A percentile compares a stretch with the other conserved stretches of the same genome.
These are phyloP conservation scores for Dryas alaskensis DNA, from an alignment of 306 rosid genomes.

Conservation along the genomic window DNA sequence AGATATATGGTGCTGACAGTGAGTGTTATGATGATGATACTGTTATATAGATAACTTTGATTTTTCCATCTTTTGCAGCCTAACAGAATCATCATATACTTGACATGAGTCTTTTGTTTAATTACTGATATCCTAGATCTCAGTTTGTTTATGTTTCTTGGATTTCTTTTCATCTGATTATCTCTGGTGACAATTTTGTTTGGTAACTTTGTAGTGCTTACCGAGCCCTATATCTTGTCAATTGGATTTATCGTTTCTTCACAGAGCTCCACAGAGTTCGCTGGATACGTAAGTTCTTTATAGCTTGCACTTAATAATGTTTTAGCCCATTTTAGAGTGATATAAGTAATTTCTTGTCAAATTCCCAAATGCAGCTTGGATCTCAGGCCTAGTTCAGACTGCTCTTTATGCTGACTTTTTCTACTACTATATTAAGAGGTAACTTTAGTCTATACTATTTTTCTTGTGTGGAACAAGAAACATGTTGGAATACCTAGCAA, in stretches of 20 bases:
- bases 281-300: slow-evolving; percentile 32
- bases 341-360: neutral
- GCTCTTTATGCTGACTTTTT: slow-evolving; percentile 43
- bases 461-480: neutral
- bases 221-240: slow-evolving; percentile 32
- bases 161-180: neutral
- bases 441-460: neutral
- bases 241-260: slow-evolving; percentile 41
- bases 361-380: slow-evolving; percentile 34
- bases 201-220: slow-evolving; percentile 22
- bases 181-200: slow-evolving; percentile 6
- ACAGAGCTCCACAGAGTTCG: slow-evolving; percentile 27
- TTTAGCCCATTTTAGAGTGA: neutral
- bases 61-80: too few relatives aligned
- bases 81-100: too few relatives aligned
- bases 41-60: neutral
- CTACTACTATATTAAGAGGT: slow-evolving; percentile 44
- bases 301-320: neutral
- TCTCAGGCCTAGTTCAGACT: slow-evolving; percentile 46
- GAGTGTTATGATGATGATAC: neutral
- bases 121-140: neutral
- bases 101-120: neutral
- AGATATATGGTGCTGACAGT: neutral
- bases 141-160: neutral
- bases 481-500: neutral